phyloP scores from a whole-genome alignment of 129 eudicot genomes.

The Cynara cardunculus region DNA sequence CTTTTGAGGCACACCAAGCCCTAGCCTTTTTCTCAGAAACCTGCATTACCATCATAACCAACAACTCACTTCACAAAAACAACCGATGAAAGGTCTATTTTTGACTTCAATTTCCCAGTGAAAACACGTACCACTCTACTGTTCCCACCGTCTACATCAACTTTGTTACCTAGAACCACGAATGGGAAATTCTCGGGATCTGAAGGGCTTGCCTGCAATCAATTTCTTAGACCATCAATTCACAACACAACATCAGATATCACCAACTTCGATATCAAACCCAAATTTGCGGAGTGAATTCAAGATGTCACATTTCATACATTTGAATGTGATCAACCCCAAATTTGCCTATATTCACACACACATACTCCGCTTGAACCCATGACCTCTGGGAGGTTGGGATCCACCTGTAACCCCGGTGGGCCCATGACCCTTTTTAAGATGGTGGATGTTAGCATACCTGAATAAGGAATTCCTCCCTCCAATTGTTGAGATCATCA shows the following conservation, averaged over 20 bases:
- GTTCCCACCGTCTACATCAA: conserved; percentile 86
- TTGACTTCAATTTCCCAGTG: neutral
- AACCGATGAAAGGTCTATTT: neutral
- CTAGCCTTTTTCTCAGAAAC: conserved; percentile 97
- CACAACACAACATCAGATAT: neutral
- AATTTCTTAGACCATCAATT: conserved; percentile 21
- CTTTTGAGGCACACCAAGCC: conserved; percentile 98
- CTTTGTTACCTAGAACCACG: conserved; percentile 91
- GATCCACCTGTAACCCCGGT: neutral
- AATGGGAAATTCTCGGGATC: conserved; percentile 95
- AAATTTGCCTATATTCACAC: neutral
- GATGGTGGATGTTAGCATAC: conserved; percentile 25
- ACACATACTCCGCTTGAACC: neutral
- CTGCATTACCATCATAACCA: conserved; percentile 29
- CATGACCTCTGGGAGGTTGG: neutral
- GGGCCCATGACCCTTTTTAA: neutral
- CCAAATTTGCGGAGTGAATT: neutral
- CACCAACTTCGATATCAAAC: neutral
- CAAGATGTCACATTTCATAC: neutral
- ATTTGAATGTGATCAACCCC: neutral
- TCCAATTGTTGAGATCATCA: conserved; percentile 85
- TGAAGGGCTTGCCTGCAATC: conserved; percentile 91
- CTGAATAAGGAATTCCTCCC: conserved; percentile 96
- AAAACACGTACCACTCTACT: conserved; percentile 75
- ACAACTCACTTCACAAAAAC: neutral